Evolutionary conservation across 805 yeast species (phyloP).

Genomic region (Starmera caribaea): DNA sequence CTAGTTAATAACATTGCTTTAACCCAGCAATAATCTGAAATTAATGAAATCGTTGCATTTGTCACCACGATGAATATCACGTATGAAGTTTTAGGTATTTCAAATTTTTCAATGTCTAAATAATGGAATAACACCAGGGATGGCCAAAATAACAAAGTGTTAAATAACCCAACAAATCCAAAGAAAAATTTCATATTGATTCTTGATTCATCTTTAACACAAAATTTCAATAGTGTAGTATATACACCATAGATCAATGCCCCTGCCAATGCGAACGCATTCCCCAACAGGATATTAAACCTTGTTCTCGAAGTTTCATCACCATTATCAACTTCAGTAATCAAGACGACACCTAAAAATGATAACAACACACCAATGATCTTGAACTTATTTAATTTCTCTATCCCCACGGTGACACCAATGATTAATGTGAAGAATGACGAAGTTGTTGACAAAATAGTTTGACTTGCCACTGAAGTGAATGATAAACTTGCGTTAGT

Average conservation of each 20-base stretch:
- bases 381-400: conserved; percentile 55
- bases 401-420: conserved; percentile 67
- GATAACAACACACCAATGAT: conserved; percentile 62
- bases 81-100: conserved; percentile 47
- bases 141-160: conserved; percentile 75
- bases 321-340: conserved; percentile 53
- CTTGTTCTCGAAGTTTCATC: conserved; percentile 13
- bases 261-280: conserved; percentile 68
- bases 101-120: conserved; percentile 59
- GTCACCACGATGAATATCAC: conserved; percentile 44
- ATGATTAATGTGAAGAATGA: conserved; percentile 85
- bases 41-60: conserved; percentile 71
- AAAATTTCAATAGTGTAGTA: conserved; percentile 71
- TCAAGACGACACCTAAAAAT: conserved; percentile 69
- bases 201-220: conserved; percentile 62
- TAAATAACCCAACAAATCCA: conserved; percentile 90
- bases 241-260: conserved; percentile 90
- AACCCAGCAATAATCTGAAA: conserved; percentile 94
- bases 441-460: conserved; percentile 85
- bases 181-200: conserved; percentile 83
- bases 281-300: conserved; percentile 48
- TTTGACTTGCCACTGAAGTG: conserved; percentile 91
- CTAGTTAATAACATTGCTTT: conserved; percentile 88
- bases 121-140: conserved; percentile 55
- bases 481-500: conserved; percentile 82